Base-by-base conservation (phyloP, 2,329 filamentous ascomycete species). In the Cytospora leucostoma region DNA sequence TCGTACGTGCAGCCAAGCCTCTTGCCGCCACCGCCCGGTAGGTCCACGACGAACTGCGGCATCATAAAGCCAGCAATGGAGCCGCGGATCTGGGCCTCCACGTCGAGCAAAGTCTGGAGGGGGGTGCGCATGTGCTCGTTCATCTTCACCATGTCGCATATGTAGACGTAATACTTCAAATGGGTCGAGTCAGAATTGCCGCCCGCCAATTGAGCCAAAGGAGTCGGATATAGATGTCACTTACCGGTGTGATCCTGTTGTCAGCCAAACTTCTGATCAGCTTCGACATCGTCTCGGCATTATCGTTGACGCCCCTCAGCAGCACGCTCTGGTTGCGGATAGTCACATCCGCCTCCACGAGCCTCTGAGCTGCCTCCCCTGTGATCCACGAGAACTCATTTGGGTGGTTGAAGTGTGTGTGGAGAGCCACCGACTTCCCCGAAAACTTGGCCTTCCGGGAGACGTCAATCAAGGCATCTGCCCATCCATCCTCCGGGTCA, bases 331-430 rank as follows among this genome's bases (percentile, higher is more conserved):
- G 86, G 71, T 88, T 88, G 34, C 85, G 78, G 11, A 88, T 81
- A 13, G 76, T 81, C 7, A 88, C 78, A 3, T 80, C 80, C 6
- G 79, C 76, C 63, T 79, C 74, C 66, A 80, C 79, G 10, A 88
- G 73, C 67, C 75, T 78, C 61, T 79, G 79, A 34, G 81, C 78
- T 2, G 85, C 86, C 54, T 74, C 71, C 67, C 78, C 73, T 0
- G 82, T 84, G 33, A 87, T 75, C 85, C 85, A 88, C 4, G 84
- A 84, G 61, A 88, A 82, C 71, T 88, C 86, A 44, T 79, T 79
- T 0, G 84, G 81, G 66, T 88, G 84, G 68, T 88, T 88, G 73
- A 88, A 86, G 68, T 89, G 87, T 0, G 86, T 89, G 70, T 89
- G 86, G 60, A 88, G 74, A 4, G 84, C 85, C 67, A 88, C 79